These are phyloP conservation scores for Pseudozyma sp. DNA, from an alignment of 1,284 basidiomycete genomes.

Conservation along the genomic window DNA sequence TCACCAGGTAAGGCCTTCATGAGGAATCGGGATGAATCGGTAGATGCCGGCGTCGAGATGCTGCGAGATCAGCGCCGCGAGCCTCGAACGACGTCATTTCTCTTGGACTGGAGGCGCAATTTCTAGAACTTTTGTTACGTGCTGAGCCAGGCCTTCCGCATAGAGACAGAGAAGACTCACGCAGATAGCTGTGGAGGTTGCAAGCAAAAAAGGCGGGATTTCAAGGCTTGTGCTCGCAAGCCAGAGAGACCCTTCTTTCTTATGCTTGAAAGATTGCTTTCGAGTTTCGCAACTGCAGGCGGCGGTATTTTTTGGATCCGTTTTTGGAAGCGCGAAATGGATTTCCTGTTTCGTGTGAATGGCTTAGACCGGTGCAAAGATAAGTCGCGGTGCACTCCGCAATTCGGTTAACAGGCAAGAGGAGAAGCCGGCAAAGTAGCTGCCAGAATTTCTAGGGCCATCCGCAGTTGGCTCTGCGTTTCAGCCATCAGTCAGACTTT, in stretches of 20 bases:
- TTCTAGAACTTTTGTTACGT: neutral
- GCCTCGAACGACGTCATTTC: constrained; percentile 6
- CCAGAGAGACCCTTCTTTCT: neutral
- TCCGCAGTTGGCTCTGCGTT: too few relatives aligned
- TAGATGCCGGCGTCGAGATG: too few relatives aligned
- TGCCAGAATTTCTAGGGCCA: neutral
- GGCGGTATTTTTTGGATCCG: neutral
- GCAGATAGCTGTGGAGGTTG: neutral
- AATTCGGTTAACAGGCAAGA: neutral
- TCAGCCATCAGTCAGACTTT: too few relatives aligned
- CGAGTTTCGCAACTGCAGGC: too few relatives aligned
- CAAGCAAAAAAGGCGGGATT: neutral
- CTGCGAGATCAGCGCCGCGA: too few relatives aligned
- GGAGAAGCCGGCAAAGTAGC: neutral
- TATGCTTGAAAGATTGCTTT: too few relatives aligned
- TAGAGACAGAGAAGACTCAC: neutral
- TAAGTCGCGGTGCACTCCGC: neutral
- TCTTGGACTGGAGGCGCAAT: neutral
- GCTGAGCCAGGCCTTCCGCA: neutral
- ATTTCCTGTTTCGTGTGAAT: neutral
- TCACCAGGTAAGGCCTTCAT: too few relatives aligned
- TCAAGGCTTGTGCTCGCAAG: neutral
- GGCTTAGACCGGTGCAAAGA: neutral
- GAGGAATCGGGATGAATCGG: too few relatives aligned
- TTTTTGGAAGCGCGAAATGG: neutral